Base-by-base conservation (phyloP, 768 basidiomycete genomes). In the Mycena polygramma region DNA sequence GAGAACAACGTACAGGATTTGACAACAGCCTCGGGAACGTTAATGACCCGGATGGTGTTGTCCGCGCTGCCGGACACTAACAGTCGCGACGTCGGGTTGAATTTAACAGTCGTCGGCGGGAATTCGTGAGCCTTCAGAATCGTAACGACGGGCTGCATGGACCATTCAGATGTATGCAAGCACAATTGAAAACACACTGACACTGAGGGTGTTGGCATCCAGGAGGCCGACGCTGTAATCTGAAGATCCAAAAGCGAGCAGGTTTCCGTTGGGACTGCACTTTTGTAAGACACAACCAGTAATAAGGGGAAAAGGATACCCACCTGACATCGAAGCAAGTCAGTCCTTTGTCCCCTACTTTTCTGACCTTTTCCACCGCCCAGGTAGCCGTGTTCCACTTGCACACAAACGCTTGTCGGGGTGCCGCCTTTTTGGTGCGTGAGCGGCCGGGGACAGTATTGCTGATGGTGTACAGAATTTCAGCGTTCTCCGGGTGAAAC, bases 111-210 rank as follows among this genome's bases (percentile, higher is more conserved):
- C 1, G 98, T 99, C 7, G 94, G 90, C 6, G 98, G 94, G 79
- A 99, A 96, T 69, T 97, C 96, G 79, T 99, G 97, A 0, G 98
- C 94, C 80, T 94, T 94, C 67, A 98, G 84, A 70, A 99, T 98
- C 22, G 91, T 91, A 37, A 95, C 81, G 15, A 95, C 78, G 1
- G 96, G 97, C 97, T 99, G 75, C n/a, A 74, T 51, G 49, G 58
- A 45, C 15, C 26, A 35, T 57, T 67, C 24, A 71, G 53, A 60
- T 62, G 22, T 52, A 57, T 52, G 30, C 43, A 35, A 36, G 26
- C 24, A 35, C 20, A 14, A 7, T 30, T 15, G 35, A 58, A 70
- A 26, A 63, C 19, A 46, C 58, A 71, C 91, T 76, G 79, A 98
- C 98, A 63, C 88, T 85, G 26, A 99, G 81, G 2, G 90, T 94